Evolutionary conservation across 2,329 filamentous ascomycete species (phyloP).

Genomic region (Amesomyces nigricolor): DNA sequence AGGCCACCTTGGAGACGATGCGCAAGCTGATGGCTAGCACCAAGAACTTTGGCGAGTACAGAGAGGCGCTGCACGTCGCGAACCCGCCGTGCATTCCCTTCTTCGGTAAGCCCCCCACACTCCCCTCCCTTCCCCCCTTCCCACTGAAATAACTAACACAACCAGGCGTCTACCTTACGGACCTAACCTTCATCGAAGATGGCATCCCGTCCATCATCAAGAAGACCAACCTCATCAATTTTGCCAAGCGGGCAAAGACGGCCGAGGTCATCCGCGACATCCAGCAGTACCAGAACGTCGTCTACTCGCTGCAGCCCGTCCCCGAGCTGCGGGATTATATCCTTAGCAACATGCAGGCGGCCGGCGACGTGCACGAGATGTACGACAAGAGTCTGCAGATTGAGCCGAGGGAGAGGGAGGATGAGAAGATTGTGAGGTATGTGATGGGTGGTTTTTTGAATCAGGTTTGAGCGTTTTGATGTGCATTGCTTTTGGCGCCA

Average conservation of each 20-base stretch:
- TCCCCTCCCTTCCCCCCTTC: not conserved
- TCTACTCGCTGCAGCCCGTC: slow-evolving; percentile 86
- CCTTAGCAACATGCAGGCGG: slow-evolving; percentile 88
- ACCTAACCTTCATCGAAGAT: slow-evolving; percentile 97
- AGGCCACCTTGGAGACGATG: slow-evolving; percentile 79
- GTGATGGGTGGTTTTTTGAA: slow-evolving; percentile 29
- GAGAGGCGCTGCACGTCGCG: slow-evolving; percentile 83
- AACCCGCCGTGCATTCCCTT: slow-evolving; percentile 98
- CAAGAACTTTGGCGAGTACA: slow-evolving; percentile 96
- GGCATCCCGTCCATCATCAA: slow-evolving; percentile 95
- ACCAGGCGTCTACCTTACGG: slow-evolving; percentile 87
- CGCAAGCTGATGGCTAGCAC: slow-evolving; percentile 92
- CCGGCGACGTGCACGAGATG: slow-evolving; percentile 97
- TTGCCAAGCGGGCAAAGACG: slow-evolving; percentile 95
- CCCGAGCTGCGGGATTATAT: slow-evolving; percentile 95
- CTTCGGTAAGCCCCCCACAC: slow-evolving; percentile 63
- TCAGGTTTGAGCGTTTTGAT: no score
- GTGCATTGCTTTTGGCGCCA: no score
- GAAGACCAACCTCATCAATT: slow-evolving; percentile 95
- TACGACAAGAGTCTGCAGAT: slow-evolving; percentile 94
- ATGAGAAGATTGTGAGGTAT: slow-evolving; percentile 99
- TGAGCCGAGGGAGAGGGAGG: slow-evolving; percentile 91
- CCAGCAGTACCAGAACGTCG: slow-evolving; percentile 96
- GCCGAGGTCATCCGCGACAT: slow-evolving; percentile 98
- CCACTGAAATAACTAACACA: not conserved